A percentile compares a stretch with the other conserved stretches of the same genome.
Evolutionary conservation across 2,329 filamentous ascomycete species (phyloP).

Genomic region (Sporothrix mexicana): DNA sequence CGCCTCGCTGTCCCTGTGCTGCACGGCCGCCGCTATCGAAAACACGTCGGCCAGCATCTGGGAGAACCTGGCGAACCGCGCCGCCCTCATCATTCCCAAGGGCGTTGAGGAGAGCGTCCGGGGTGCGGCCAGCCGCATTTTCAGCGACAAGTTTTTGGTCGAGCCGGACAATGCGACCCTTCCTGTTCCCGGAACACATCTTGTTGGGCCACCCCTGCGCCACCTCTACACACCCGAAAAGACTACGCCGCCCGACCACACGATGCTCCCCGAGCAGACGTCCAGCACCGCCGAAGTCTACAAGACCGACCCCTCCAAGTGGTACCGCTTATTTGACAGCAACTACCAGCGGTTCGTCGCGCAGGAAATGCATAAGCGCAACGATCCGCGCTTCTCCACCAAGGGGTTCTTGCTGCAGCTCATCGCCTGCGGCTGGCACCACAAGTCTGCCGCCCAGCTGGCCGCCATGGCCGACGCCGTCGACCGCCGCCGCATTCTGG

Average conservation of each 20-base stretch:
- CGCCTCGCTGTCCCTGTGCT: slow-evolving; percentile 63
- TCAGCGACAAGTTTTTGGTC: slow-evolving; percentile 67
- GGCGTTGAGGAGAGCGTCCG: slow-evolving; percentile 69
- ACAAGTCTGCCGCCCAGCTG: slow-evolving; percentile 73
- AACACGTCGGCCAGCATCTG: slow-evolving; percentile 63
- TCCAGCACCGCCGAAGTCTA: not conserved
- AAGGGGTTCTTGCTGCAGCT: slow-evolving; percentile 78
- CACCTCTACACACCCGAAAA: not conserved
- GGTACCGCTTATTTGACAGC: slow-evolving; percentile 61
- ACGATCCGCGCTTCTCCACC: slow-evolving; percentile 65
- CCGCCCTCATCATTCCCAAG: slow-evolving; percentile 70
- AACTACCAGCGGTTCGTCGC: slow-evolving; percentile 86
- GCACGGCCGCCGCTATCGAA: slow-evolving; percentile 65
- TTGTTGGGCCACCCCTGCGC: slow-evolving; percentile 36
- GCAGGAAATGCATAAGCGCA: slow-evolving; percentile 75
- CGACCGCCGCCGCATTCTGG: slow-evolving; percentile 74
- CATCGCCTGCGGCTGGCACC: slow-evolving; percentile 78
- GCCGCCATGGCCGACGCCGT: slow-evolving; percentile 68
- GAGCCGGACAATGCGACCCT: slow-evolving; percentile 63
- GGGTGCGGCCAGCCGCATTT: slow-evolving; percentile 69
- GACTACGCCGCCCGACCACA: slow-evolving; percentile 19
- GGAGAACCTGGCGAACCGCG: slow-evolving; percentile 66
- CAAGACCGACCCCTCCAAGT: not conserved
- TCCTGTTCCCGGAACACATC: slow-evolving; percentile 43
- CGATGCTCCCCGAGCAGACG: not conserved